Conservation (phyloP, 1,284 basidiomycete species). For the Amylostereum areolatum region DNA sequence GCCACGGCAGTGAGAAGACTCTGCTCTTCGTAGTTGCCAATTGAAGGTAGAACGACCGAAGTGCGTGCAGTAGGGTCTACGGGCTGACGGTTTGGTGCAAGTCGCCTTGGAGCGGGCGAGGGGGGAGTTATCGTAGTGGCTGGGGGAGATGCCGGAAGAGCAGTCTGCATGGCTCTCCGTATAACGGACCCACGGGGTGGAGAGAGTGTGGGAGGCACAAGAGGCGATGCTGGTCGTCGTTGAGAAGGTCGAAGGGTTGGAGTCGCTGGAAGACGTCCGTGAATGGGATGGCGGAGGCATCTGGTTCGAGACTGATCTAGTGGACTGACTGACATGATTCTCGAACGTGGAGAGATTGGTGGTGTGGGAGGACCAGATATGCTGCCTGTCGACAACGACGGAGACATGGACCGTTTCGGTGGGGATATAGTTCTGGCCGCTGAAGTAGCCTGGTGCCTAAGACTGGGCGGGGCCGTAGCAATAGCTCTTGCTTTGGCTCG, state of each 20-base stretch:
- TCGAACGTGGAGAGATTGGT: conserved; percentile 38
- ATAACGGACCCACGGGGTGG: conserved; percentile 34
- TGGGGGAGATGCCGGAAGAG: conserved; percentile 42
- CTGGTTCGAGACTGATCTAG: conserved; percentile 34
- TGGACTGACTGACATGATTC: conserved; percentile 31
- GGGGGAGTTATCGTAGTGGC: conserved; percentile 22
- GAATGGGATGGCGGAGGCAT: conserved; percentile 26
- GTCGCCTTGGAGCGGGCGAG: conserved; percentile 30
- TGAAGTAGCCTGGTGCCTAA: conserved; percentile 75
- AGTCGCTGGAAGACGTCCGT: conserved; percentile 21
- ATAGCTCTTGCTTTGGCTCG: conserved; percentile 80
- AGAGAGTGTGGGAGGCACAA: conserved; percentile 27
- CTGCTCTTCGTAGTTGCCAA: conserved; percentile 41
- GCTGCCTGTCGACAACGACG: conserved; percentile 27
- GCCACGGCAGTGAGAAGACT: conserved; percentile 64
- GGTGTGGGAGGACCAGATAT: conserved; percentile 30
- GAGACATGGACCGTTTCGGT: conserved; percentile 40
- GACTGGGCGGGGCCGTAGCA: conserved; percentile 67
- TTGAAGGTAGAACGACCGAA: conserved; percentile 25
- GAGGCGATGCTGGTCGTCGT: conserved; percentile 48
- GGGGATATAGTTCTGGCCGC: conserved; percentile 37
- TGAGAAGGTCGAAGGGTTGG: conserved; percentile 45
- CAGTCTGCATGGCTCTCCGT: conserved; percentile 40
- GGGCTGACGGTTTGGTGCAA: not conserved
- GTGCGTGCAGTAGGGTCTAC: conserved; percentile 24